Evolutionary conservation across 257 asterid species (phyloP).

Genomic region (Datura wrightii): DNA sequence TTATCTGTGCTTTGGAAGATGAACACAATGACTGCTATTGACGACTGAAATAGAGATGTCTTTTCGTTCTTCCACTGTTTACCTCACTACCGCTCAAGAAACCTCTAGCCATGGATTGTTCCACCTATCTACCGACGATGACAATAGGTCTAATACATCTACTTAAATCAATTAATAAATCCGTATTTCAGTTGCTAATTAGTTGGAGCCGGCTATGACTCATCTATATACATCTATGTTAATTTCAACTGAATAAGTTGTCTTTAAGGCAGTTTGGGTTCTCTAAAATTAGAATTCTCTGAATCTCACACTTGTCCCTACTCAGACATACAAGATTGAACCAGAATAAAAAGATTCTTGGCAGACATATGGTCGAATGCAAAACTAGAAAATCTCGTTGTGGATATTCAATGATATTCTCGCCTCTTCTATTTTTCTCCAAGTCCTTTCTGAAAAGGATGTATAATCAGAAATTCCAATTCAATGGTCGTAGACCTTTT

Average conservation of each 20-base stretch:
- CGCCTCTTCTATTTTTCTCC: neutral
- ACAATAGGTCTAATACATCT: neutral
- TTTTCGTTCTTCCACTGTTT: neutral
- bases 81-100: neutral
- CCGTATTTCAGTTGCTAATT: neutral
- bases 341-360: neutral
- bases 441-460: neutral
- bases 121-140: neutral
- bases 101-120: neutral
- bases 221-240: neutral
- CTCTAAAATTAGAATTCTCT: neutral
- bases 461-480: neutral
- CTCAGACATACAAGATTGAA: neutral
- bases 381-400: neutral
- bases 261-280: neutral
- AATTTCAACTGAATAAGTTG: neutral
- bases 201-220: conserved; percentile 2
- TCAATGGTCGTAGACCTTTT: neutral
- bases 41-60: neutral
- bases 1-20: conserved; percentile 6
- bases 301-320: neutral
- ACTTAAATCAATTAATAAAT: neutral
- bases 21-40: neutral
- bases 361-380: neutral
- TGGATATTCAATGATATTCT: neutral